These are phyloP conservation scores for Boletus eberwhitei DNA, from an alignment of 768 basidiomycete species.

Conservation along the genomic window DNA sequence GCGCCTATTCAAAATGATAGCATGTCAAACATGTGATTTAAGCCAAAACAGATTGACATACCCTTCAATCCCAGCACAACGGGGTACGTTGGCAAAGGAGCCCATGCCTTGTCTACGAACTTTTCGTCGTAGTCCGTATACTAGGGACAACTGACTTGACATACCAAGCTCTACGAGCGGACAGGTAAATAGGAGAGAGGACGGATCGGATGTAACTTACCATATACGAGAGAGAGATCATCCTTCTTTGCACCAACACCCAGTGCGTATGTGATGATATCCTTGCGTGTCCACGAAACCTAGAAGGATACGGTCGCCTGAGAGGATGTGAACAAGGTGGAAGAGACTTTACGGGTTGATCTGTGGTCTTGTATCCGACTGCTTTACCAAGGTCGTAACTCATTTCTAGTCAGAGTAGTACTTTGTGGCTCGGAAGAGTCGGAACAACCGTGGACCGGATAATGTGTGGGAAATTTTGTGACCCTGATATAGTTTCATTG, in stretches of 20 bases:
- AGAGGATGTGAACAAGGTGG: background rate
- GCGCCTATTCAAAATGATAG: slow-evolving; percentile 36
- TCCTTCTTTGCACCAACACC: slow-evolving; percentile 80
- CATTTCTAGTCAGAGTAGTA: slow-evolving; percentile 31
- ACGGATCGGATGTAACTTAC: slow-evolving; percentile 34
- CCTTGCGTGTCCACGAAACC: slow-evolving; percentile 85
- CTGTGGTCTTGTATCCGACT: slow-evolving; percentile 52
- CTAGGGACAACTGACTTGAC: background rate
- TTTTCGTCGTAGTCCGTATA: background rate
- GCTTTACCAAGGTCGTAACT: slow-evolving; percentile 61
- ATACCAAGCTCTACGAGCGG: slow-evolving; percentile 48
- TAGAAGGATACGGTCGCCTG: slow-evolving; percentile 24
- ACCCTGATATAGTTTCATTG: too few species aligned
- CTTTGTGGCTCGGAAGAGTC: too few species aligned
- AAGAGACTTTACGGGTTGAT: slow-evolving; percentile 48
- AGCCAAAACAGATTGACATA: slow-evolving; percentile 12
- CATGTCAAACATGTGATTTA: background rate
- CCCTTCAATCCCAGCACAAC: slow-evolving; percentile 75
- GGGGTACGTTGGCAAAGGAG: slow-evolving; percentile 82
- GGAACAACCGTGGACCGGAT: background rate
- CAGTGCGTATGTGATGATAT: slow-evolving; percentile 73
- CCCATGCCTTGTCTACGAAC: slow-evolving; percentile 57
- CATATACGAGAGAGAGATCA: slow-evolving; percentile 70
- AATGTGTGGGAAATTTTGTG: background rate
- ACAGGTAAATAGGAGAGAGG: background rate